A percentile compares a stretch with the other conserved stretches of the same genome.
Conservation (phyloP, 345 rosid genomes). For the Mangifera indica region DNA sequence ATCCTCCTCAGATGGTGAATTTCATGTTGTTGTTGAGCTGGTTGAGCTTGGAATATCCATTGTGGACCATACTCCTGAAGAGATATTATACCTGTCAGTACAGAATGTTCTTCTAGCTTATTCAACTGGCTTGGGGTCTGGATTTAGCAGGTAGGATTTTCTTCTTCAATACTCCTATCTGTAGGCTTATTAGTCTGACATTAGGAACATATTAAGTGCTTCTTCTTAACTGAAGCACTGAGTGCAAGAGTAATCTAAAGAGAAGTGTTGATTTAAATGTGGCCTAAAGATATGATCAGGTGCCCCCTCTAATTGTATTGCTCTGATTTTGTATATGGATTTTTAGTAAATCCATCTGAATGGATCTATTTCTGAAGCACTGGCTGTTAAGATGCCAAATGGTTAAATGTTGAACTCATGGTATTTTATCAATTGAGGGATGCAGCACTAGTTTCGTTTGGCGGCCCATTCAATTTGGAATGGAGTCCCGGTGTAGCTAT, state of each 20-base stretch:
- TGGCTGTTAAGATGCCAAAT: not conserved
- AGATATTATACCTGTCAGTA: slow-evolving; percentile 79
- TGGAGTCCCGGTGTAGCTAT: not conserved
- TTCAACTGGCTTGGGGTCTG: slow-evolving; percentile 94
- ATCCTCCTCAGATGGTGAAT: slow-evolving; percentile 56
- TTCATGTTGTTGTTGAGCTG: slow-evolving; percentile 84
- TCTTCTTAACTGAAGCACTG: slow-evolving; percentile 2
- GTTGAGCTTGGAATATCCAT: slow-evolving; percentile 92
- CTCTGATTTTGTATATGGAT: not conserved
- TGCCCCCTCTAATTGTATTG: not conserved
- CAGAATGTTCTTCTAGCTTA: slow-evolving; percentile 77
- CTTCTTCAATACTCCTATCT: slow-evolving; percentile 3
- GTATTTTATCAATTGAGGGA: not conserved
- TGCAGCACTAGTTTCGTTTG: not conserved
- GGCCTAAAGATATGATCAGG: not conserved
- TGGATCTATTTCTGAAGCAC: not conserved
- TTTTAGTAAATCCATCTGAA: not conserved
- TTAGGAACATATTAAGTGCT: not conserved
- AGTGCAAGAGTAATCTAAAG: not conserved
- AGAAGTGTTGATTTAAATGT: not conserved
- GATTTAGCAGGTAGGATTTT: slow-evolving; percentile 67
- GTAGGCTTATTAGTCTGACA: not conserved
- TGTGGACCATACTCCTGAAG: slow-evolving; percentile 95
- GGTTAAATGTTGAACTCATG: not conserved
- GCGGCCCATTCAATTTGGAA: not conserved